Conservation (phyloP, 2,329 filamentous ascomycete genomes). For the Erysiphe pulchra region DNA sequence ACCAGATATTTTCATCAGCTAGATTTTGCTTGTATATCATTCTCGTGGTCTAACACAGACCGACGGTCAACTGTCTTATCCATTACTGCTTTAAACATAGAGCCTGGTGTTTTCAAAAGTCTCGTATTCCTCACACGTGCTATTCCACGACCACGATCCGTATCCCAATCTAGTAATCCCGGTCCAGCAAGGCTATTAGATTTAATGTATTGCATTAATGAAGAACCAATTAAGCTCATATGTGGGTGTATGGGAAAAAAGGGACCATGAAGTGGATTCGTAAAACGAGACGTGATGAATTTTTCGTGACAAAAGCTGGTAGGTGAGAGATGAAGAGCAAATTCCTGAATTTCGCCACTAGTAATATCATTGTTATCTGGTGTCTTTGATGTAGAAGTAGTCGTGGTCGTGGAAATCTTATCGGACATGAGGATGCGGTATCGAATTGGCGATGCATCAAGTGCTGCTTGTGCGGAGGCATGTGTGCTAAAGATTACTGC, state of each 20-base stretch:
- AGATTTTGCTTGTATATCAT: no score
- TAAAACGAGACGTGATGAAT: constrained; percentile 4
- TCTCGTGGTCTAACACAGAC: no score
- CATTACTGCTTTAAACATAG: neutral
- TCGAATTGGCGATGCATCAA: constrained; percentile 10
- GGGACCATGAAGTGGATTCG: constrained; percentile 10
- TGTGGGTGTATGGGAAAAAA: constrained; percentile 5
- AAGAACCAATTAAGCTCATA: constrained; percentile 6
- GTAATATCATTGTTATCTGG: neutral
- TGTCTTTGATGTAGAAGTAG: neutral
- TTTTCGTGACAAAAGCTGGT: constrained; percentile 5
- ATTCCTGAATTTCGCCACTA: constrained; percentile 2
- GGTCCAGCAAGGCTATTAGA: constrained; percentile 3
- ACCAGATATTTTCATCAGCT: no score
- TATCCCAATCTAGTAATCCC: constrained; percentile 13
- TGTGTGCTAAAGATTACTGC: constrained; percentile 7
- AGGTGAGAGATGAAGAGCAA: constrained; percentile 6
- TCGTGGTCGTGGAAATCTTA: neutral
- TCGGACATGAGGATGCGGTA: constrained; percentile 6
- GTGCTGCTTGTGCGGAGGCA: constrained; percentile 5
- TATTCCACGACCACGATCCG: constrained; percentile 2
- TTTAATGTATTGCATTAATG: constrained; percentile 5
- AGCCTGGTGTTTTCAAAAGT: neutral
- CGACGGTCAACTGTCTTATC: no score
- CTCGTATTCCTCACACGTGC: neutral